These are phyloP conservation scores for Ilyonectria sp. DNA, from an alignment of 2,329 filamentous ascomycete genomes.

Conservation along the genomic window DNA sequence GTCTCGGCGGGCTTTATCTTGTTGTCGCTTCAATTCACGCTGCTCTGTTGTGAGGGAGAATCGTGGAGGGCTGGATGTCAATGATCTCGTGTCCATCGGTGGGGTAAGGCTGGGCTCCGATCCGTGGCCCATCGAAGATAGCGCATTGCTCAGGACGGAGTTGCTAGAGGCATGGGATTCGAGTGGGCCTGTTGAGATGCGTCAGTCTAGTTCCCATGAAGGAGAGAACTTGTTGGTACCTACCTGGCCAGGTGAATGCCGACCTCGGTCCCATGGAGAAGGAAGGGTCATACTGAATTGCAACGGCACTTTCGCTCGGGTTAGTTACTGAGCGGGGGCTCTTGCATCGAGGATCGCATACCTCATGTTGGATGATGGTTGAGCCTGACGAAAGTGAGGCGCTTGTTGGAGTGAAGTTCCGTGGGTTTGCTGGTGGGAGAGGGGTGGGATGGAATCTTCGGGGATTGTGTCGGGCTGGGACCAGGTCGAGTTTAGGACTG, in stretches of 20 bases:
- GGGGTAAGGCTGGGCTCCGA: slow-evolving; percentile 69
- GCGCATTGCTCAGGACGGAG: slow-evolving; percentile 61
- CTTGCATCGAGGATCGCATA: slow-evolving; percentile 24
- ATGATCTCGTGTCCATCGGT: slow-evolving; percentile 64
- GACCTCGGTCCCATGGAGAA: slow-evolving; percentile 68
- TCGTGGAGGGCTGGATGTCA: slow-evolving; percentile 72
- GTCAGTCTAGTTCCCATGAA: slow-evolving; percentile 13
- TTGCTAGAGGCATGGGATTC: slow-evolving; percentile 52
- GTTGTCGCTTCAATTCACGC: slow-evolving; percentile 73
- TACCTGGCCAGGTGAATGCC: slow-evolving; percentile 67
- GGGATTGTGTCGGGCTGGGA: slow-evolving; percentile 40
- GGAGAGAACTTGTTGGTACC: slow-evolving; percentile 28
- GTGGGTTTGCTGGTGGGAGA: slow-evolving; percentile 36
- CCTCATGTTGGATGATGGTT: slow-evolving; percentile 44
- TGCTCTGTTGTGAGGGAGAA: slow-evolving; percentile 70
- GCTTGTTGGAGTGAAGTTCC: slow-evolving; percentile 32
- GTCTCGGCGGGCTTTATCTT: slow-evolving; percentile 71
- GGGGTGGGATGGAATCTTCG: slow-evolving; percentile 36
- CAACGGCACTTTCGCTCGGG: slow-evolving; percentile 58
- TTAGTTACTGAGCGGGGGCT: slow-evolving; percentile 31
- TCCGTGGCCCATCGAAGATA: slow-evolving; percentile 61
- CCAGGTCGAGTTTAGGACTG: slow-evolving; percentile 43
- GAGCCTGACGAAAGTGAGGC: slow-evolving; percentile 29
- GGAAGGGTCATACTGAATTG: slow-evolving; percentile 66
- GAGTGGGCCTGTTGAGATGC: slow-evolving; percentile 48